phyloP scores from a whole-genome alignment of 129 eudicot genomes.

The Artemisia annua region DNA sequence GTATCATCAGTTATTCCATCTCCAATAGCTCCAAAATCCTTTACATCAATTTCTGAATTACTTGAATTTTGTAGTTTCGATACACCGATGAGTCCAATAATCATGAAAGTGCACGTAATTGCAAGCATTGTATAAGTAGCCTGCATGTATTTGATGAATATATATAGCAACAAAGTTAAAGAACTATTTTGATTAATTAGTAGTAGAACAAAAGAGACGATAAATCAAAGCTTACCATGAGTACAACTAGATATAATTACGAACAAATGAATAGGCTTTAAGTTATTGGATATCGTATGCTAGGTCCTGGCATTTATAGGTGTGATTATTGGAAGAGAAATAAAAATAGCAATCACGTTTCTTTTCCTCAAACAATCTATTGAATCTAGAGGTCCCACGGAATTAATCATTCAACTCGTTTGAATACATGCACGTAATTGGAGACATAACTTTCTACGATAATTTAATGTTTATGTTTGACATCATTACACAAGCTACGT shows the following conservation, averaged over 20 bases:
- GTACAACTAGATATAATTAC: no score
- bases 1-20: slow-evolving; percentile 35
- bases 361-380: no score
- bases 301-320: slow-evolving; percentile 21
- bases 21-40: slow-evolving; percentile 36
- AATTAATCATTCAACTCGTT: no score
- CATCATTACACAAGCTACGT: no score
- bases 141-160: neutral
- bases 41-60: slow-evolving; percentile 21
- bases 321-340: neutral
- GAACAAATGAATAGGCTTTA: neutral
- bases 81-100: neutral
- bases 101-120: neutral
- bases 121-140: neutral
- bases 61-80: neutral
- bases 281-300: neutral
- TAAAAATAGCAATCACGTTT: slow-evolving; percentile 9
- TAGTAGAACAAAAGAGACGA: neutral
- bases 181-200: neutral
- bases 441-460: no score
- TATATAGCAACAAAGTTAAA: neutral
- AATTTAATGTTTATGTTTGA: no score
- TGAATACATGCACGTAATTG: no score
- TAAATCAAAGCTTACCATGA: slow-evolving; percentile 15
- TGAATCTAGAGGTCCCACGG: no score